Percentiles rank a stretch among this genome's conserved stretches.
phyloP scores from a whole-genome alignment of 495 filamentous ascomycete species.

The Penicillium steckii region DNA sequence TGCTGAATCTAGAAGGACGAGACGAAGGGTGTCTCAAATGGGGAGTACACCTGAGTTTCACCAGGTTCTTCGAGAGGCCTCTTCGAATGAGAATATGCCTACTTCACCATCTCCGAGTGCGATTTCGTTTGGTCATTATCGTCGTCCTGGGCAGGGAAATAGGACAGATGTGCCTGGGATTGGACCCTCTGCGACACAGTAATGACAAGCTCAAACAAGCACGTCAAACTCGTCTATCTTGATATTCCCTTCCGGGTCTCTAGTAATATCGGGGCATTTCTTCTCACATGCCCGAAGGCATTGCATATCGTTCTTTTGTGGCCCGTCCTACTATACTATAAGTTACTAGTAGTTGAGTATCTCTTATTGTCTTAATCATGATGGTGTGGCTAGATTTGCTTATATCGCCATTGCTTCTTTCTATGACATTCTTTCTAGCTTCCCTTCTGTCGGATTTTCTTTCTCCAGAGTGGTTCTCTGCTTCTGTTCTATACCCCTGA shows the following conservation, averaged over 20 bases:
- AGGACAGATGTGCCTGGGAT: too few relatives aligned
- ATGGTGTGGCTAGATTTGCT: background rate
- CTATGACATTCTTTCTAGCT: too few relatives aligned
- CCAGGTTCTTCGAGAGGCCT: slow-evolving; percentile 15
- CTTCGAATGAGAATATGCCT: slow-evolving; percentile 7
- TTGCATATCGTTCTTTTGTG: too few relatives aligned
- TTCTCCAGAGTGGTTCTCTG: background rate
- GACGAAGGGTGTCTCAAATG: background rate
- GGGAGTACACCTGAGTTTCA: slow-evolving; percentile 20
- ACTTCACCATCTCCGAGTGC: background rate
- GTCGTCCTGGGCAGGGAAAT: too few relatives aligned
- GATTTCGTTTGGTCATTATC: background rate
- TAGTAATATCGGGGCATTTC: too few relatives aligned
- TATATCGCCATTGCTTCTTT: background rate
- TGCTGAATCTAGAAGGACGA: background rate
- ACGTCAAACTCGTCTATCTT: too few relatives aligned
- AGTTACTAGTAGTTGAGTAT: too few relatives aligned
- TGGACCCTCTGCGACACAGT: too few relatives aligned
- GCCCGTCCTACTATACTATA: too few relatives aligned
- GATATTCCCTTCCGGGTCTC: background rate
- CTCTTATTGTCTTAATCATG: background rate
- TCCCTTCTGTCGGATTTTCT: too few relatives aligned
- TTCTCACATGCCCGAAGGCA: too few relatives aligned
- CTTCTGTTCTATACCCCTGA: slow-evolving; percentile 2
- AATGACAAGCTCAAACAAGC: too few relatives aligned